Conservation (phyloP, 257 asterid species). For the Rhazya stricta region DNA sequence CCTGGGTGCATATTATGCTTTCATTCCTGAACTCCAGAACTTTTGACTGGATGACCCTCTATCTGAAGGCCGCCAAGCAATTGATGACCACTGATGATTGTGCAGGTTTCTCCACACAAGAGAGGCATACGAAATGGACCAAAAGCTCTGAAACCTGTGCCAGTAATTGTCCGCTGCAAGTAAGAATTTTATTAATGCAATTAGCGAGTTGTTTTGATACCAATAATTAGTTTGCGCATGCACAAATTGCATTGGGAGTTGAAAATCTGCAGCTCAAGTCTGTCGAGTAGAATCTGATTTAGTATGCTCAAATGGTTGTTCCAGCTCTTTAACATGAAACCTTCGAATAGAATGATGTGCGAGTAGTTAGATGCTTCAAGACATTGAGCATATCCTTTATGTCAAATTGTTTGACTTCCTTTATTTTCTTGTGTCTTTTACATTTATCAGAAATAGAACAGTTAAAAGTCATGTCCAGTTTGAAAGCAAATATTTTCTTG, state of each 20-base stretch:
- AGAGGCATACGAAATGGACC: constrained; percentile 96
- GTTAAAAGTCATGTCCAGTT: too few relatives aligned
- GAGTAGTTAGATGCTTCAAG: background rate
- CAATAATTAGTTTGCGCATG: background rate
- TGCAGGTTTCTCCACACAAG: constrained; percentile 79
- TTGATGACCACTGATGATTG: constrained; percentile 3
- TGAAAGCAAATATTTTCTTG: background rate
- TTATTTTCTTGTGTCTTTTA: background rate
- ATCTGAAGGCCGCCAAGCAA: background rate
- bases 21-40: background rate
- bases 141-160: constrained; percentile 93
- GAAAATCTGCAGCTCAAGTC: background rate
- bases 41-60: background rate
- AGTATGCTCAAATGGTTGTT: background rate
- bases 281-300: background rate
- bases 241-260: background rate
- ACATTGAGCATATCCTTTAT: background rate
- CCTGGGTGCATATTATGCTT: background rate
- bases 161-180: constrained; percentile 93
- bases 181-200: constrained; percentile 49
- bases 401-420: background rate
- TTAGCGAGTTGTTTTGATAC: background rate
- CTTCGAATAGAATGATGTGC: background rate
- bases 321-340: background rate
- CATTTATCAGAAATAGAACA: background rate